These are phyloP conservation scores for Monascus ruber DNA, from an alignment of 2,329 filamentous ascomycete species.

Conservation along the genomic window DNA sequence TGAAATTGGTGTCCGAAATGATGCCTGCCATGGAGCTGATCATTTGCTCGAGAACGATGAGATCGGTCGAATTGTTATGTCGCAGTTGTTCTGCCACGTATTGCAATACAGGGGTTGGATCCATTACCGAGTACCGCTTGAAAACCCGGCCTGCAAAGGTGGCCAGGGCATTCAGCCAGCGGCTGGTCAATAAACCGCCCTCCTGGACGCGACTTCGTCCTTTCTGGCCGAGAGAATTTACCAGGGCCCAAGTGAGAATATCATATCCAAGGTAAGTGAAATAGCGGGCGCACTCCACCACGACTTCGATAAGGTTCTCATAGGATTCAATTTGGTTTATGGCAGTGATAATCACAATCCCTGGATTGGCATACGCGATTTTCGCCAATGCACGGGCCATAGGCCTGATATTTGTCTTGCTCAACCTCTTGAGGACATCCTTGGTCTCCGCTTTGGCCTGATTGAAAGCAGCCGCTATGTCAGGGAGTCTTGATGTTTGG, in stretches of 20 bases:
- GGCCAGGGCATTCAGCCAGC: conserved; percentile 82
- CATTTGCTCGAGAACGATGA: conserved; percentile 84
- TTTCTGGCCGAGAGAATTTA: conserved; percentile 55
- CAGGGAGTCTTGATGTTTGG: conserved; percentile 60
- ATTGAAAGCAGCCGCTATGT: conserved; percentile 68
- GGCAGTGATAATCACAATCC: conserved; percentile 80
- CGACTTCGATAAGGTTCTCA: conserved; percentile 84
- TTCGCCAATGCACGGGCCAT: conserved; percentile 87
- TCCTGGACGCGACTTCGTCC: conserved; percentile 49
- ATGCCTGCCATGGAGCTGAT: conserved; percentile 91
- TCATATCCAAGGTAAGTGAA: conserved; percentile 90
- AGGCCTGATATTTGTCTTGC: conserved; percentile 69
- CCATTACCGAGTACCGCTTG: conserved; percentile 71
- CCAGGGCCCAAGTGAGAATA: conserved; percentile 80
- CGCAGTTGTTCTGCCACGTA: conserved; percentile 80
- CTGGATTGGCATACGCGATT: conserved; percentile 81
- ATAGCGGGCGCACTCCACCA: conserved; percentile 89
- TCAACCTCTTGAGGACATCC: conserved; percentile 78
- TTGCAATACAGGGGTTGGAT: conserved; percentile 72
- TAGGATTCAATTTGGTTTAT: conserved; percentile 89
- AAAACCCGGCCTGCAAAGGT: conserved; percentile 88
- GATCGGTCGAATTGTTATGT: conserved; percentile 72
- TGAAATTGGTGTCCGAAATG: conserved; percentile 74
- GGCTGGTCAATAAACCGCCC: conserved; percentile 66
- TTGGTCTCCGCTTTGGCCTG: conserved; percentile 68